phyloP scores from a whole-genome alignment of 345 rosid genomes.

The Arabis alpina region DNA sequence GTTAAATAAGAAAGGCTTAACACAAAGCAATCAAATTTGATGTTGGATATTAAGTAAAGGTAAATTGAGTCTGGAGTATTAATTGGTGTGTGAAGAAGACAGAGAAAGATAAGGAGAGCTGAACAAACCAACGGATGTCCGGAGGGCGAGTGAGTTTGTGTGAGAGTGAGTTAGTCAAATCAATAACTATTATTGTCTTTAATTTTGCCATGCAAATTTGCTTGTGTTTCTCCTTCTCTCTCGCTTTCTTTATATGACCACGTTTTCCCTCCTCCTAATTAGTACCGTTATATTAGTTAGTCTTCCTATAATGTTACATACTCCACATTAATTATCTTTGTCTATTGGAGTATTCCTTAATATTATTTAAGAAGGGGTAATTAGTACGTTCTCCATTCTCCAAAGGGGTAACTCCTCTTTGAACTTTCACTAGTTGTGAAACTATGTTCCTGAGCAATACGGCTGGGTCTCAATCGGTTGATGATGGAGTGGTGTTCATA shows the following conservation, averaged over 20 bases:
- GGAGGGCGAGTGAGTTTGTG: slow-evolving; percentile 32
- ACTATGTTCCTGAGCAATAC: too few relatives aligned
- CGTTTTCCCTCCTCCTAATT: slow-evolving; percentile 3
- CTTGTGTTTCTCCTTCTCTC: slow-evolving; percentile 29
- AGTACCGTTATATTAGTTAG: background rate
- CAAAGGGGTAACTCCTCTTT: too few relatives aligned
- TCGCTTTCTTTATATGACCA: slow-evolving; percentile 15
- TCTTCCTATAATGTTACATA: too few relatives aligned
- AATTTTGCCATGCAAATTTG: background rate
- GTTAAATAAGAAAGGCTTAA: background rate
- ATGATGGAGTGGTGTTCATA: too few relatives aligned
- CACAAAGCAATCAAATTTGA: background rate
- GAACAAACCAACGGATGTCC: slow-evolving; percentile 32
- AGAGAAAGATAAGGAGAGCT: slow-evolving; percentile 24
- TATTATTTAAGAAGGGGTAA: too few relatives aligned
- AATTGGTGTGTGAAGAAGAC: slow-evolving; percentile 22
- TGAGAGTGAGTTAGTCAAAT: slow-evolving; percentile 33
- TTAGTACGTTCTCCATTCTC: too few relatives aligned
- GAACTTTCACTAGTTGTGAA: too few relatives aligned
- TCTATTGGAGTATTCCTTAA: too few relatives aligned
- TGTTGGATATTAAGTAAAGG: background rate
- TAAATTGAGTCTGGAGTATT: slow-evolving; percentile 22
- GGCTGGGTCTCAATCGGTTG: too few relatives aligned
- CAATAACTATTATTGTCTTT: slow-evolving; percentile 28
- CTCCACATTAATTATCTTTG: background rate